Conservation (phyloP, 441 rosid genomes). For the Theobroma grandiflorum region DNA sequence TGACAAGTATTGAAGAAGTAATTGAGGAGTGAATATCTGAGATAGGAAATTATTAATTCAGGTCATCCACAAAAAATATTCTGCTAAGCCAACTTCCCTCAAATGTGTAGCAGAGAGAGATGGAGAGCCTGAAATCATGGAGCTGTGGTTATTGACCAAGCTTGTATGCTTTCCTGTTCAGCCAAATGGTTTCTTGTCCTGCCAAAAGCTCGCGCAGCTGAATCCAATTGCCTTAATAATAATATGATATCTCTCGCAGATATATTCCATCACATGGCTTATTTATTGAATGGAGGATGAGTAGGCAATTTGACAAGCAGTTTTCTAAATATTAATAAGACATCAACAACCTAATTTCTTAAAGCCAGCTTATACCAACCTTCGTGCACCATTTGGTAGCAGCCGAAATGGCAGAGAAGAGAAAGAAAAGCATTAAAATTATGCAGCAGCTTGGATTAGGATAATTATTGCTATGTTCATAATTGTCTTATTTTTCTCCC, state of each 20-base stretch:
- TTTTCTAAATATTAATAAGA: constrained; percentile 4
- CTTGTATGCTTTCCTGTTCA: background rate
- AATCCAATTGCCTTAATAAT: constrained; percentile 13
- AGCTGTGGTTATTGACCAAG: background rate
- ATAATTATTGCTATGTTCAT: constrained; percentile 12
- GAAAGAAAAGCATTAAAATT: background rate
- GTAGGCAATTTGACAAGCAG: constrained; percentile 3
- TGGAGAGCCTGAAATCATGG: background rate
- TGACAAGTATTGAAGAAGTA: background rate
- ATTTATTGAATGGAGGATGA: background rate
- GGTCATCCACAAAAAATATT: too few species aligned
- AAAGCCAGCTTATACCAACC: constrained; percentile 13
- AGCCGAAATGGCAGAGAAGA: background rate
- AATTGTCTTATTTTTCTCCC: background rate
- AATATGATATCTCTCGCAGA: constrained; percentile 2
- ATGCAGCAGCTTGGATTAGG: constrained; percentile 11
- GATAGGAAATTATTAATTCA: too few species aligned
- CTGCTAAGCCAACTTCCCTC: too few species aligned
- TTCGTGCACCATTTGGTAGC: constrained; percentile 10
- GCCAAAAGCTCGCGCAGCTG: background rate
- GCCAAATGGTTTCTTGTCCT: background rate
- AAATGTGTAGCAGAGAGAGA: background rate
- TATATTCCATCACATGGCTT: constrained; percentile 12
- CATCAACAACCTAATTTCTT: constrained; percentile 4
- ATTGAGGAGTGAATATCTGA: background rate